These are phyloP conservation scores for Kwoniella mangroviensis DNA, from an alignment of 768 basidiomycete genomes.

Conservation along the genomic window DNA sequence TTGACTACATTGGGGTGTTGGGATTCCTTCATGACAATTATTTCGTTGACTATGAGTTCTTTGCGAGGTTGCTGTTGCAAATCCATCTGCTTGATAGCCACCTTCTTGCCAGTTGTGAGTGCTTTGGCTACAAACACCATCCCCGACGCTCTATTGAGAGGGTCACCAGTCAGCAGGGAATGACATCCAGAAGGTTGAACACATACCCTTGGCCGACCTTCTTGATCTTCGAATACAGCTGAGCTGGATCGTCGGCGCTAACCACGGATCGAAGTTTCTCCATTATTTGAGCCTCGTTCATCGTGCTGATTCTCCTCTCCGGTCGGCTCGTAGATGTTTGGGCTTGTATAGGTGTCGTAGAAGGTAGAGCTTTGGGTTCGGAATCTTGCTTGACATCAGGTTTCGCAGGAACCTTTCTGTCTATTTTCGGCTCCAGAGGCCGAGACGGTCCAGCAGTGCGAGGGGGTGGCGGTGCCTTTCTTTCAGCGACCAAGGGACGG, in stretches of 20 bases:
- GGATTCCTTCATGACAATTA: conserved; percentile 97
- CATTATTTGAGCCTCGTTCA: conserved; percentile 99
- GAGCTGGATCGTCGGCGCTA: conserved; percentile 80
- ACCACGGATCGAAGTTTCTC: conserved; percentile 92
- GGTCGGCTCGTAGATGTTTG: conserved; percentile 51
- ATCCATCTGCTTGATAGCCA: conserved; percentile 99
- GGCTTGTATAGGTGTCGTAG: conserved; percentile 17
- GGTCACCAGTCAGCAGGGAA: neutral
- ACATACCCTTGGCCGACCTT: conserved; percentile 95
- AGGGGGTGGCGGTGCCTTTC: conserved; percentile 54
- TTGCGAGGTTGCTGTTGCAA: conserved; percentile 91
- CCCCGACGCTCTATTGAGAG: conserved; percentile 77
- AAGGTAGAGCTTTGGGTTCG: conserved; percentile 9
- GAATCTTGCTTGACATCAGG: conserved; percentile 10
- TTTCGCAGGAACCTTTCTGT: conserved; percentile 16
- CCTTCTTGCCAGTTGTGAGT: conserved; percentile 78
- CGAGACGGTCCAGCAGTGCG: conserved; percentile 24
- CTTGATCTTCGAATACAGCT: conserved; percentile 92
- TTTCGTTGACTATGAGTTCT: conserved; percentile 97
- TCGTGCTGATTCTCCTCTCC: conserved; percentile 89
- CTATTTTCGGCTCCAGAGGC: conserved; percentile 14
- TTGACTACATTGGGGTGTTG: conserved; percentile 98
- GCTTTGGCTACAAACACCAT: conserved; percentile 98
- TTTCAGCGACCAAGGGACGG: conserved; percentile 49
- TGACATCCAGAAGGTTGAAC: conserved; percentile 54